These are phyloP conservation scores for Barnettozyma populi DNA, from an alignment of 805 yeast genomes.

Conservation along the genomic window DNA sequence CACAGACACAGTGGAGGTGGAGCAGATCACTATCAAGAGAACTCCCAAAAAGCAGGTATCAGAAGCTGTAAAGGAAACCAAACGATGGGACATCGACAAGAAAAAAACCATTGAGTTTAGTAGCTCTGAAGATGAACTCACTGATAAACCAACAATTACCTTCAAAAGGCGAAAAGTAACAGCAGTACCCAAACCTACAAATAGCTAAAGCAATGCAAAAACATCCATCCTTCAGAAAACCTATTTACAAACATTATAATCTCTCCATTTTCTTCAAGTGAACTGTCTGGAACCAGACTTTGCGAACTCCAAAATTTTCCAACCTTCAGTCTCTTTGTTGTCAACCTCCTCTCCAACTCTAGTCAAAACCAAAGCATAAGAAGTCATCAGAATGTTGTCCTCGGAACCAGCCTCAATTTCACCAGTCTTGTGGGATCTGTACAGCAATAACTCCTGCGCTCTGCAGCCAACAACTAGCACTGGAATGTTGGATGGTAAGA, in stretches of 20 bases:
- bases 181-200: neutral
- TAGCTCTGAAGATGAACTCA: slow-evolving; percentile 13
- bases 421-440: slow-evolving; percentile 85
- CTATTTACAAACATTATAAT: slow-evolving; percentile 7
- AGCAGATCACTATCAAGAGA: neutral
- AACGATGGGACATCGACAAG: slow-evolving; percentile 24
- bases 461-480: slow-evolving; percentile 91
- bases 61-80: slow-evolving; percentile 20
- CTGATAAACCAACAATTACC: slow-evolving; percentile 1
- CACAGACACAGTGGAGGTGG: neutral
- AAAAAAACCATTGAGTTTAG: slow-evolving; percentile 15
- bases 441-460: slow-evolving; percentile 91
- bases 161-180: slow-evolving; percentile 22
- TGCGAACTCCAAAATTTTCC: slow-evolving; percentile 93
- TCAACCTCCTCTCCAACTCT: slow-evolving; percentile 89
- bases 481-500: slow-evolving; percentile 86
- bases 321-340: slow-evolving; percentile 89
- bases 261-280: slow-evolving; percentile 18
- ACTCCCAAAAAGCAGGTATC: slow-evolving; percentile 1
- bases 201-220: neutral
- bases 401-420: slow-evolving; percentile 95
- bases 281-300: slow-evolving; percentile 89
- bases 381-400: slow-evolving; percentile 83
- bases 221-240: neutral
- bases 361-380: slow-evolving; percentile 95